phyloP scores from a whole-genome alignment of 73 alveolate genomes.

The Blepharisma japonicum region DNA sequence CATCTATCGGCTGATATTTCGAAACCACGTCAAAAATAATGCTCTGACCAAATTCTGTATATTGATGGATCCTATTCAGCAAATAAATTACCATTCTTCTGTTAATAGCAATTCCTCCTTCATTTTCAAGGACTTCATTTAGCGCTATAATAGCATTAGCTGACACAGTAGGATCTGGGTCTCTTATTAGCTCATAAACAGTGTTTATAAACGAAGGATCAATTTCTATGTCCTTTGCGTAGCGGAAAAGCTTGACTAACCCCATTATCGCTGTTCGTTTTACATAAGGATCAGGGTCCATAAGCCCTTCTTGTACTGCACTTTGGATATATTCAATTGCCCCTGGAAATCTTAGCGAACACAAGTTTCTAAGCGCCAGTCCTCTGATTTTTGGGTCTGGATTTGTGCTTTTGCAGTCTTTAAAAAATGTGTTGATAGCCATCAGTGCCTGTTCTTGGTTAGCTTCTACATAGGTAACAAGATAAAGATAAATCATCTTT shows the following conservation, averaged over 20 bases:
- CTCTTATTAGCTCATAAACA: constrained; percentile 83
- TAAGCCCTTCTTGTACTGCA: constrained; percentile 86
- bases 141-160: constrained; percentile 87
- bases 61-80: constrained; percentile 82
- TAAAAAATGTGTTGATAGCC: constrained; percentile 91
- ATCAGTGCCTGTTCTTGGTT: constrained; percentile 86
- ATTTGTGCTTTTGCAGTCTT: constrained; percentile 71
- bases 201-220: constrained; percentile 78
- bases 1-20: constrained; percentile 81
- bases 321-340: constrained; percentile 81
- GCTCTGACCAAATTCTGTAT: constrained; percentile 96
- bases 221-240: constrained; percentile 35
- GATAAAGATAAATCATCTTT: constrained; percentile 95
- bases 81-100: constrained; percentile 83
- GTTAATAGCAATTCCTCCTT: constrained; percentile 90
- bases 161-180: constrained; percentile 92
- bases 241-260: constrained; percentile 65
- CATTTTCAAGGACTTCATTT: constrained; percentile 88
- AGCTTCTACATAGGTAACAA: constrained; percentile 92
- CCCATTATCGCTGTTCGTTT: constrained; percentile 97
- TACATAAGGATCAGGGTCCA: constrained; percentile 95
- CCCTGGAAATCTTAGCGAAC: constrained; percentile 88
- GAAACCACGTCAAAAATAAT: constrained; percentile 81
- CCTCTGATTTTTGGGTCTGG: constrained; percentile 94
- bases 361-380: constrained; percentile 90